phyloP scores from a whole-genome alignment of 257 asterid species.

The Ballota nigra region DNA sequence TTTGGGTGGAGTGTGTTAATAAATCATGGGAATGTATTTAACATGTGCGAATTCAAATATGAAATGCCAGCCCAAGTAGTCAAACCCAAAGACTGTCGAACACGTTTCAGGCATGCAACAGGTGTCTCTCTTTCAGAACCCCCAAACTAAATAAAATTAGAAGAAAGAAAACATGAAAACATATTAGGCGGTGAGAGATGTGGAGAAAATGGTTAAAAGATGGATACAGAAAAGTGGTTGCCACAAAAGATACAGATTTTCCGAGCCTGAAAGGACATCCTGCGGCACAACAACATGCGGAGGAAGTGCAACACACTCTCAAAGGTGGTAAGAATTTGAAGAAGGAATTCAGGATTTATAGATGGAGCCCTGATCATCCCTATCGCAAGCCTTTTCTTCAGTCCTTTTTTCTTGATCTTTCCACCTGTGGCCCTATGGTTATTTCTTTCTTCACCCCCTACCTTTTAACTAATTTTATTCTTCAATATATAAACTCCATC shows the following conservation, averaged over 20 bases:
- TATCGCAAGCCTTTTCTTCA: constrained; percentile 57
- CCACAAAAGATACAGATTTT: constrained; percentile 33
- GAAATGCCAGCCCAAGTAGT: no score
- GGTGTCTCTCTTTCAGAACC: no score
- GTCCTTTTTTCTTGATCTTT: constrained; percentile 54
- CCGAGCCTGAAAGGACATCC: constrained; percentile 53
- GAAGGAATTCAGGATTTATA: constrained; percentile 69
- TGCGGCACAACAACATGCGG: constrained; percentile 54
- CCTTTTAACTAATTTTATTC: no score
- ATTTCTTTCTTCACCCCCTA: background rate
- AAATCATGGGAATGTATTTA: no score
- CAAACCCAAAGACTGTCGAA: no score
- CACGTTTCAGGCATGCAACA: no score
- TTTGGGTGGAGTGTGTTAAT: no score
- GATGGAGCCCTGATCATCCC: constrained; percentile 68
- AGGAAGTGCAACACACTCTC: constrained; percentile 31
- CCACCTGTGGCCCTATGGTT: constrained; percentile 77
- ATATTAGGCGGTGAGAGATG: no score
- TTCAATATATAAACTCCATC: no score
- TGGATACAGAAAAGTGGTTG: constrained; percentile 4
- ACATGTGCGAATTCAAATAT: no score
- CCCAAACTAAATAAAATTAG: no score
- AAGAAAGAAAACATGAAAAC: no score
- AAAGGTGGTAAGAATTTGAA: background rate
- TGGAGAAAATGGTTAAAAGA: constrained; percentile 33